Base-by-base conservation (phyloP, 2,329 filamentous ascomycete genomes). In the Neocucurbitaria cava region DNA sequence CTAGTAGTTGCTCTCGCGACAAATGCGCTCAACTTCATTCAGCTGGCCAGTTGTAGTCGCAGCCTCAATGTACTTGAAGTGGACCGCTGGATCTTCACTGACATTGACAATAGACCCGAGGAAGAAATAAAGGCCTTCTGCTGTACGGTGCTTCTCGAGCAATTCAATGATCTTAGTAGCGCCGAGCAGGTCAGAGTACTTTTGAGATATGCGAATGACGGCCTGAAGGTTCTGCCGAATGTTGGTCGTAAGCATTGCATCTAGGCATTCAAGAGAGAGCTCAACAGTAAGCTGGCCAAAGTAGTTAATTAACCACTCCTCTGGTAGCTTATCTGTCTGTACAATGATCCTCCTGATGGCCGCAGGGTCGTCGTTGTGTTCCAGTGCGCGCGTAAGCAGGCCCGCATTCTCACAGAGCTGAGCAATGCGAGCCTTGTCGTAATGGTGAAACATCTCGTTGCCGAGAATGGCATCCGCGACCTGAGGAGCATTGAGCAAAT, bases 31-130 rank as follows among this genome's bases (percentile, higher is more conserved):
- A 18, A 99, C 95, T 73, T 99, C 95, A 64, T 91, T 93, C 71
- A 96, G 87, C 78, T 99, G 94, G 26, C 89, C 88, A 86, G 96
- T 96, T 72, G 88, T 90, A 21, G 93, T 96, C 28, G 96, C 95
- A 51, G 95, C 92, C 79, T 99, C 94, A 55, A 99, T 96, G 78
- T 99, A 99, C 83, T 99, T 99, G 87, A 97, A 99, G 74, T 95
- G 90, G 26, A 99, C 95, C 73, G 99, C 95, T 20, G 90, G 85
- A 68, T 98, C 95, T 76, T 98, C 92, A 53, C 91, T 96, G 43
- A 99, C 83, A 76, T 99, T 99, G 78, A 99, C 94, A 66, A 99
- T 96, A 75, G 93, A 96, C 58, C 95, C 95, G 15, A 99, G 87
- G 79, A 97, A 99, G 82, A 96, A 97, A 85, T 95, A 99, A 4